These are phyloP conservation scores for Cladophialophora exuberans DNA, from an alignment of 2,329 filamentous ascomycete genomes.

Conservation along the genomic window DNA sequence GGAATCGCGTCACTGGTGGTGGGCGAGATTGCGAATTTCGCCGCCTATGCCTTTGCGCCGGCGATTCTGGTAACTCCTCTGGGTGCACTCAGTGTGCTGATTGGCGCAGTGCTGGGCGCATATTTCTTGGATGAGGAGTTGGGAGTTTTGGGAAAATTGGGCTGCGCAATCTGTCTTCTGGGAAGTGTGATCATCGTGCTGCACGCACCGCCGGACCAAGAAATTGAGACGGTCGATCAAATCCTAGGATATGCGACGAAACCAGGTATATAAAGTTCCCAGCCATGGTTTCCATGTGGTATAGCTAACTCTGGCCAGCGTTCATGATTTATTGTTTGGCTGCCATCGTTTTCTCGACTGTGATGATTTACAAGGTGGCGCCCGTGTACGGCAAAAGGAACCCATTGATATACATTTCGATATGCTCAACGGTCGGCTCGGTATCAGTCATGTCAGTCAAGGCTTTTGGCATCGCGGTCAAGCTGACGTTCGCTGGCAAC, in stretches of 20 bases:
- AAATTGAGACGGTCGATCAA: slow-evolving; percentile 87
- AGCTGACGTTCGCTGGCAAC: slow-evolving; percentile 87
- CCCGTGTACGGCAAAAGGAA: slow-evolving; percentile 92
- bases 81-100: slow-evolving; percentile 90
- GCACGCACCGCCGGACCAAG: slow-evolving; percentile 91
- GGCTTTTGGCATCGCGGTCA: slow-evolving; percentile 95
- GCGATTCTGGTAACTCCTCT: slow-evolving; percentile 97
- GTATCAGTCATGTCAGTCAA: slow-evolving; percentile 99
- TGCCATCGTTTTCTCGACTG: slow-evolving; percentile 78
- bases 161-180: slow-evolving; percentile 93
- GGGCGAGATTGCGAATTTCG: slow-evolving; percentile 96
- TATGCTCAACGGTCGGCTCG: slow-evolving; percentile 95
- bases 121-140: slow-evolving; percentile 92
- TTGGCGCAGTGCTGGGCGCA: slow-evolving; percentile 90
- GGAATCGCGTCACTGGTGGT: slow-evolving; percentile 89
- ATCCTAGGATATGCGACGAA: slow-evolving; percentile 89
- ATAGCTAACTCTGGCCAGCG: slow-evolving; percentile 55
- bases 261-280: slow-evolving; percentile 66
- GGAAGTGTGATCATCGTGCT: slow-evolving; percentile 97
- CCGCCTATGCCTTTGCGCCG: slow-evolving; percentile 95
- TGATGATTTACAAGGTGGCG: slow-evolving; percentile 96
- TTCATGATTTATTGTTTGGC: slow-evolving; percentile 84
- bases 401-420: slow-evolving; percentile 93
- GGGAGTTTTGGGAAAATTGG: slow-evolving; percentile 88
- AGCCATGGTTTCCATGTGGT: background rate